Percentiles rank a stretch among this genome's conserved stretches.
These are phyloP conservation scores for Russula earlei DNA, from an alignment of 768 basidiomycete species.

Conservation along the genomic window DNA sequence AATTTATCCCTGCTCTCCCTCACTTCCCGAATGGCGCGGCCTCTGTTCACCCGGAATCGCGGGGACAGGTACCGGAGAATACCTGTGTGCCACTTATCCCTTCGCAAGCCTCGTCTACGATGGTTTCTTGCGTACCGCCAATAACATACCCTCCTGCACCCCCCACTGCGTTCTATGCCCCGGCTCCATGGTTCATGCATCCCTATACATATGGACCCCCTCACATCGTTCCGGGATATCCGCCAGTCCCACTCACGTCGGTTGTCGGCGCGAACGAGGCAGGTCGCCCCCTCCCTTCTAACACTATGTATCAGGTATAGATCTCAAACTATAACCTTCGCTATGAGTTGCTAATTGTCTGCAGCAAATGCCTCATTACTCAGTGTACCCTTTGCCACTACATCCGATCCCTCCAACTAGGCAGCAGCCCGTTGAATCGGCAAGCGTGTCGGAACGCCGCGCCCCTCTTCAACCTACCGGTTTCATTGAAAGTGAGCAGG, in stretches of 20 bases:
- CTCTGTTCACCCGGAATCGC: not conserved
- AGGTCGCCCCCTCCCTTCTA: not conserved
- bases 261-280: conserved; percentile 1
- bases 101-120: conserved; percentile 1
- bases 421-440: conserved; percentile 5
- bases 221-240: conserved; percentile 35
- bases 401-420: conserved; percentile 1
- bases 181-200: conserved; percentile 16
- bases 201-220: conserved; percentile 25
- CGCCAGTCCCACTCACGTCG: conserved; percentile 23
- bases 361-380: conserved; percentile 12
- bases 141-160: conserved; percentile 8
- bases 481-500: conserved; percentile 65
- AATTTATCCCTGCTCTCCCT: not conserved
- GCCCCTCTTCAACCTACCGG: conserved; percentile 54
- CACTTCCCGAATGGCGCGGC: not conserved
- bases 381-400: conserved; percentile 4
- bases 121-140: not conserved
- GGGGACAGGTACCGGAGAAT: conserved; percentile 1
- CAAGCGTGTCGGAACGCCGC: conserved; percentile 1
- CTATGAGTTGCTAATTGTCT: not conserved
- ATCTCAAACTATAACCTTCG: not conserved
- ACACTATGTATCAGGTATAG: conserved; percentile 13
- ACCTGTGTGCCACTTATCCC: not conserved
- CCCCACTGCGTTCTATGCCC: conserved; percentile 9